phyloP scores from a whole-genome alignment of 2,329 filamentous ascomycete genomes.

The Bipolaris oryzae region DNA sequence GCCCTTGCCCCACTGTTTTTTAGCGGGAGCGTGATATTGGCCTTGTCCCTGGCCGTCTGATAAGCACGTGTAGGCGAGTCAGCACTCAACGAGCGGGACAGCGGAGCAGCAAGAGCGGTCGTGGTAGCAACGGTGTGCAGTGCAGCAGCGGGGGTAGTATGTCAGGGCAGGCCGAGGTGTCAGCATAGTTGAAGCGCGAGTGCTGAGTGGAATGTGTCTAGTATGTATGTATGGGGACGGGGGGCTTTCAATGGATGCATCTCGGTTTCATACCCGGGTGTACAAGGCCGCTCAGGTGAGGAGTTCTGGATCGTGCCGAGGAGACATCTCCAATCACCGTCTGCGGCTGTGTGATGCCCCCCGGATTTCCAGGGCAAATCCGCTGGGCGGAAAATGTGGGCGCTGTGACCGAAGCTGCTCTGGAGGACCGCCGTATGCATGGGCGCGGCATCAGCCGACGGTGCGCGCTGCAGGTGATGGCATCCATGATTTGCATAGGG shows the following conservation, averaged over 20 bases:
- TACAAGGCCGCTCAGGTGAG: slow-evolving; percentile 31
- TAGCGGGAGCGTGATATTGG: slow-evolving; percentile 46
- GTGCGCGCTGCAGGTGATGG: slow-evolving; percentile 19
- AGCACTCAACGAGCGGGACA: slow-evolving; percentile 25
- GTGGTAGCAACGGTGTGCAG: slow-evolving; percentile 10
- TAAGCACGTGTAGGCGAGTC: slow-evolving; percentile 42
- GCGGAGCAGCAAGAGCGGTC: slow-evolving; percentile 12
- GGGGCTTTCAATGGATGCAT: background rate
- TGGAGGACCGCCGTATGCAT: slow-evolving; percentile 28
- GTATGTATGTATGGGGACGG: background rate
- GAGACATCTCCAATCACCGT: slow-evolving; percentile 39
- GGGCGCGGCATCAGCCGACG: slow-evolving; percentile 24
- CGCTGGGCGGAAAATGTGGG: slow-evolving; percentile 12
- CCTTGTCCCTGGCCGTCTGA: slow-evolving; percentile 38
- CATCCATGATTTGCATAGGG: slow-evolving; percentile 7
- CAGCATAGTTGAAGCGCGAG: background rate
- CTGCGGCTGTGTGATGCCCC: slow-evolving; percentile 23
- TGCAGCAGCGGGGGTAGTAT: slow-evolving; percentile 5
- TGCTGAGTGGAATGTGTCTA: slow-evolving; percentile 7
- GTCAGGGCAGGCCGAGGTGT: too few relatives aligned
- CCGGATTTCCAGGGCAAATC: slow-evolving; percentile 17
- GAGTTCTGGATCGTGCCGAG: slow-evolving; percentile 31
- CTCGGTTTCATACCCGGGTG: slow-evolving; percentile 11
- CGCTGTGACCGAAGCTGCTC: slow-evolving; percentile 26
- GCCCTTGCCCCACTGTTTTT: slow-evolving; percentile 45